Percentiles rank a stretch among this genome's conserved stretches.
Evolutionary conservation across 2,329 filamentous ascomycete species (phyloP).

Genomic region (Fusarium mundagurra): DNA sequence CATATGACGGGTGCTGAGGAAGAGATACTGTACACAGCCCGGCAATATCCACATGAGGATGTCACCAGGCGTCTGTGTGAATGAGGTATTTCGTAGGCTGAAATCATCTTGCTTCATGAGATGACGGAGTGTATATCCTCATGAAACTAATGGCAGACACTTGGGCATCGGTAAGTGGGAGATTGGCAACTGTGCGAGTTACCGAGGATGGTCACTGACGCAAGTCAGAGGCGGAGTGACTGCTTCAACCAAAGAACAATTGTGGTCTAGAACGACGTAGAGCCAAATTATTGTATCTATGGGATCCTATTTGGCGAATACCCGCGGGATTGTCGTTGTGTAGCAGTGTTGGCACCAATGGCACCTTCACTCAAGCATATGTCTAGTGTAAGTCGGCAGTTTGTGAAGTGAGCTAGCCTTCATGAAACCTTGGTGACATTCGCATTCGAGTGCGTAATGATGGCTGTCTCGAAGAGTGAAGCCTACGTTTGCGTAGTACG

Average conservation of each 20-base stretch:
- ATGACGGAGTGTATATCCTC: neutral
- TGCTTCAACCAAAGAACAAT: neutral
- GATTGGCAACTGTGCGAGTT: too few relatives aligned
- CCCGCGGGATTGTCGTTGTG: neutral
- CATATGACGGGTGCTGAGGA: neutral
- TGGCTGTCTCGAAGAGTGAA: neutral
- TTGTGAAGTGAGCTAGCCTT: neutral
- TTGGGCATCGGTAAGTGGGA: neutral
- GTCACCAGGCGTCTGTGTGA: neutral
- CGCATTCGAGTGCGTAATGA: neutral
- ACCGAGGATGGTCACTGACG: neutral
- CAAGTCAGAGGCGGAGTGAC: neutral
- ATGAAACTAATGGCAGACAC: fast-evolving
- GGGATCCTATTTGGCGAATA: neutral
- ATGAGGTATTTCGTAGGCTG: fast-evolving
- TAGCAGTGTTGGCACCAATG: neutral
- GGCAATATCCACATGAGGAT: neutral
- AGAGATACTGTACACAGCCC: neutral
- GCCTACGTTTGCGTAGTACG: neutral
- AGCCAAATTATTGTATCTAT: fast-evolving
- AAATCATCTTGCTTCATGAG: fast-evolving
- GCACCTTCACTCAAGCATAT: neutral
- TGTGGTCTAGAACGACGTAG: too few relatives aligned
- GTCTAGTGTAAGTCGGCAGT: neutral
- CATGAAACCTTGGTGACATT: neutral